Percentiles rank a stretch among this genome's conserved stretches.
These are phyloP conservation scores for Colletotrichum sp. DNA, from an alignment of 2,329 filamentous ascomycete genomes.

Conservation along the genomic window DNA sequence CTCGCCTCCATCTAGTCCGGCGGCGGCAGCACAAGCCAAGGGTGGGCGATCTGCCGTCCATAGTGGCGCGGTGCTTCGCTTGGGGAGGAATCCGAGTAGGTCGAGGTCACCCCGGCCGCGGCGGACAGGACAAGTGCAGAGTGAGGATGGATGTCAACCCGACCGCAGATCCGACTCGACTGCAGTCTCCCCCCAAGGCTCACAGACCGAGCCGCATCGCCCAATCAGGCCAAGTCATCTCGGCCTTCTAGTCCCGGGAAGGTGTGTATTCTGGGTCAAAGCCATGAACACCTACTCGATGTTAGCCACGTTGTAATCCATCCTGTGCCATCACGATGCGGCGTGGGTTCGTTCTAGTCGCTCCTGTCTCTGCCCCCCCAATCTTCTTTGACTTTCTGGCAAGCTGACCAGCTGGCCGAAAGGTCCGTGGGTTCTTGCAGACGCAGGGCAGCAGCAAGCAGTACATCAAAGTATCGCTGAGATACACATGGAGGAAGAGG, in stretches of 20 bases:
- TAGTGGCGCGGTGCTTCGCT: conserved; percentile 16
- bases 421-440: conserved; percentile 6
- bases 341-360: conserved; percentile 4
- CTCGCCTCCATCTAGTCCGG: background rate
- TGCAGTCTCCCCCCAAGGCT: conserved; percentile 1
- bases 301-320: conserved; percentile 21
- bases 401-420: background rate
- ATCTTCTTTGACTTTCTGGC: conserved; percentile 9
- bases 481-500: background rate
- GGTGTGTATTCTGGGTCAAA: conserved; percentile 16
- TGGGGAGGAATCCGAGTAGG: conserved; percentile 10
- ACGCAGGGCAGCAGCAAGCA: background rate
- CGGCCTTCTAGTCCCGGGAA: conserved; percentile 6
- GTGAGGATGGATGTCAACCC: background rate
- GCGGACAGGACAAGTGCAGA: background rate
- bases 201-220: conserved; percentile 8
- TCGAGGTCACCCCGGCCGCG: background rate
- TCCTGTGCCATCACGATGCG: conserved; percentile 9
- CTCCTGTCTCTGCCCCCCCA: conserved; percentile 17
- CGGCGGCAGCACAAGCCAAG: conserved; percentile 5
- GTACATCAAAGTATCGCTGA: background rate
- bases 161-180: conserved; percentile 2
- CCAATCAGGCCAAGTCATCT: conserved; percentile 10
- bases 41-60: conserved; percentile 8
- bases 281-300: conserved; percentile 5